phyloP scores from a whole-genome alignment of 1,284 basidiomycete genomes.

The Fomitopsis betulina region DNA sequence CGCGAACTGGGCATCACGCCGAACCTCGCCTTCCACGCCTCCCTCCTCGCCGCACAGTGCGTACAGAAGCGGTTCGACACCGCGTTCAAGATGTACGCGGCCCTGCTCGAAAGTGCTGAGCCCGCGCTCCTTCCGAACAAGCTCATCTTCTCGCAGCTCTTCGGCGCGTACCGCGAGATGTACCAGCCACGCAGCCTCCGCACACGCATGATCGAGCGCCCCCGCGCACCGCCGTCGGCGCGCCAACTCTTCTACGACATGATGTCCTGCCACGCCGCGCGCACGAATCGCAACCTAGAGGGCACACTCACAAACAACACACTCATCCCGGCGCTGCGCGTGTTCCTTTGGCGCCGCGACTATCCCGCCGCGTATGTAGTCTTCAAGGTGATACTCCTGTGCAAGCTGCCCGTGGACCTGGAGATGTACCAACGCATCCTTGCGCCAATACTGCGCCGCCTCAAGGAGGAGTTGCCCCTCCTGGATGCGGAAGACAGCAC shows the following conservation, averaged over 20 bases:
- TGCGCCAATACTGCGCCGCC: slow-evolving; percentile 17
- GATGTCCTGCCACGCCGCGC: slow-evolving; percentile 30
- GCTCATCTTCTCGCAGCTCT: slow-evolving; percentile 41
- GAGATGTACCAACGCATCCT: slow-evolving; percentile 39
- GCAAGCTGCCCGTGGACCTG: slow-evolving; percentile 28
- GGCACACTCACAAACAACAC: slow-evolving; percentile 29
- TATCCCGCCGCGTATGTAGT: slow-evolving; percentile 41
- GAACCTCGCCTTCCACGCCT: slow-evolving; percentile 40
- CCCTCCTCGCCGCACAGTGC: slow-evolving; percentile 38
- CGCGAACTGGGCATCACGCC: slow-evolving; percentile 30
- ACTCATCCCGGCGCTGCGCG: slow-evolving; percentile 37
- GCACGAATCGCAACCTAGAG: slow-evolving; percentile 6
- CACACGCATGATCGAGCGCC: slow-evolving; percentile 17
- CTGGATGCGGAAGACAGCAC: neutral
- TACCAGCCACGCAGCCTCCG: slow-evolving; percentile 22
- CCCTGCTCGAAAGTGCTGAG: slow-evolving; percentile 30
- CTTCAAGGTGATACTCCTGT: slow-evolving; percentile 29
- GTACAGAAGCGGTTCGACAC: slow-evolving; percentile 27
- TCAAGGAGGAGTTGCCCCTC: slow-evolving; percentile 13
- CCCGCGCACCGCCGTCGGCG: slow-evolving; percentile 24
- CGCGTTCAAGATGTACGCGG: slow-evolving; percentile 41
- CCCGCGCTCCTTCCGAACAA: slow-evolving; percentile 33
- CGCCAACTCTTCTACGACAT: slow-evolving; percentile 46
- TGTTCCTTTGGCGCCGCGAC: slow-evolving; percentile 39
- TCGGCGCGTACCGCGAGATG: slow-evolving; percentile 31